Percentiles rank a stretch among this genome's conserved stretches.
phyloP scores from a whole-genome alignment of 2,329 filamentous ascomycete species.

The Alternaria burnsii region DNA sequence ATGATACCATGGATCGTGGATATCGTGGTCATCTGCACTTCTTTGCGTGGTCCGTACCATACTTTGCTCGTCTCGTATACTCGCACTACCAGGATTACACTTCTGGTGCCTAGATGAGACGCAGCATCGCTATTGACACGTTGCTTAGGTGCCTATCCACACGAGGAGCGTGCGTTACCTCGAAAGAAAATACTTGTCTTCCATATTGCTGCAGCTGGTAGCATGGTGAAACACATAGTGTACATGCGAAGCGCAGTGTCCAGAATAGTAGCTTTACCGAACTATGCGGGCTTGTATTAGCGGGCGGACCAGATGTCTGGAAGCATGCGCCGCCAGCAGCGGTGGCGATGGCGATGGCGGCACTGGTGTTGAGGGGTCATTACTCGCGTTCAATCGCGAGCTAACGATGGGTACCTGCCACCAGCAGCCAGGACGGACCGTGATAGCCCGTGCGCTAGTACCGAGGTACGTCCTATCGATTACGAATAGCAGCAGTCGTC shows the following conservation, averaged over 20 bases:
- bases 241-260: constrained; percentile 21
- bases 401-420: constrained; percentile 1
- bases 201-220: constrained; percentile 2
- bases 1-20: constrained; percentile 15
- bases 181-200: neutral
- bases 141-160: constrained; percentile 10
- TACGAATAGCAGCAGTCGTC: neutral
- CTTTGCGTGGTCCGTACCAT: constrained; percentile 13
- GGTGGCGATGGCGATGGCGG: constrained; percentile 32
- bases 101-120: neutral
- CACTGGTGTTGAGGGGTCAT: constrained; percentile 43
- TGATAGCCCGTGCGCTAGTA: neutral
- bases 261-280: constrained; percentile 14
- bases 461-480: constrained; percentile 1
- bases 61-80: constrained; percentile 3
- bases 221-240: constrained; percentile 9
- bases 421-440: neutral
- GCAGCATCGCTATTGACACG: constrained; percentile 13
- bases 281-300: constrained; percentile 28
- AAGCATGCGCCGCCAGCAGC: constrained; percentile 27
- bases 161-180: neutral
- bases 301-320: constrained; percentile 28
- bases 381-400: constrained; percentile 9
- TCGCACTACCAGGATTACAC: neutral
- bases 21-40: constrained; percentile 26